Percentiles rank a stretch among this genome's conserved stretches.
Conservation (phyloP, 2,329 filamentous ascomycete genomes). For the Neophaeococcomyces mojaviensis region DNA sequence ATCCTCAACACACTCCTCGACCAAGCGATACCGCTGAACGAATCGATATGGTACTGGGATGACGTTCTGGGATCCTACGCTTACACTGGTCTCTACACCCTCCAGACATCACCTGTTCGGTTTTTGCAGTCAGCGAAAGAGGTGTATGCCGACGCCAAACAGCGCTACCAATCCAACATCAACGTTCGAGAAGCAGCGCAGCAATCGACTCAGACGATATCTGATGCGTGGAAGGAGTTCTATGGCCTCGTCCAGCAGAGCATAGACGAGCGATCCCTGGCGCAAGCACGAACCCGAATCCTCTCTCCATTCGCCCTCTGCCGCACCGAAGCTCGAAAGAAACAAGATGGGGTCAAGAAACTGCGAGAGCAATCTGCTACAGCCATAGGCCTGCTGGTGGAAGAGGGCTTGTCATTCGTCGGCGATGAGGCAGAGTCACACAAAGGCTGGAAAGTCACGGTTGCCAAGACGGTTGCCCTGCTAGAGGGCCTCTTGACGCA, state of each 20-base stretch:
- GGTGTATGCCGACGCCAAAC: constrained; percentile 46
- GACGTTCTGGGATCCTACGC: constrained; percentile 71
- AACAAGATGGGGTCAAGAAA: constrained; percentile 63
- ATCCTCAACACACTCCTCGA: constrained; percentile 70
- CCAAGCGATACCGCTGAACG: constrained; percentile 72
- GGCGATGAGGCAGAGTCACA: constrained; percentile 34
- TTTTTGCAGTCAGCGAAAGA: constrained; percentile 66
- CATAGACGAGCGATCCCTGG: constrained; percentile 63
- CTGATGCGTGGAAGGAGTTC: constrained; percentile 53
- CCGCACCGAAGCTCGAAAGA: constrained; percentile 65
- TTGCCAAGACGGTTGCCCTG: constrained; percentile 71
- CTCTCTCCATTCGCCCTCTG: constrained; percentile 71
- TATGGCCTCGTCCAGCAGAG: constrained; percentile 73
- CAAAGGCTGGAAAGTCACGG: constrained; percentile 61
- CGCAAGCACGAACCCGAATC: constrained; percentile 62
- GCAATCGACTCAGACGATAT: constrained; percentile 25
- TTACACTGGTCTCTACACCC: constrained; percentile 71
- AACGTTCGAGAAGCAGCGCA: constrained; percentile 26
- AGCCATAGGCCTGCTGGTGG: constrained; percentile 77
- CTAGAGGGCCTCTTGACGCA: constrained; percentile 80
- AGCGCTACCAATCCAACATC: constrained; percentile 20
- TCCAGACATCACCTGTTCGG: constrained; percentile 74
- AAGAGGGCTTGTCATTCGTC: constrained; percentile 64
- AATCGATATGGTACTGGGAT: constrained; percentile 95
- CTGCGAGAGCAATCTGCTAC: constrained; percentile 76